Base-by-base conservation (phyloP, 129 eudicot species). In the Ambrosia trifida region DNA sequence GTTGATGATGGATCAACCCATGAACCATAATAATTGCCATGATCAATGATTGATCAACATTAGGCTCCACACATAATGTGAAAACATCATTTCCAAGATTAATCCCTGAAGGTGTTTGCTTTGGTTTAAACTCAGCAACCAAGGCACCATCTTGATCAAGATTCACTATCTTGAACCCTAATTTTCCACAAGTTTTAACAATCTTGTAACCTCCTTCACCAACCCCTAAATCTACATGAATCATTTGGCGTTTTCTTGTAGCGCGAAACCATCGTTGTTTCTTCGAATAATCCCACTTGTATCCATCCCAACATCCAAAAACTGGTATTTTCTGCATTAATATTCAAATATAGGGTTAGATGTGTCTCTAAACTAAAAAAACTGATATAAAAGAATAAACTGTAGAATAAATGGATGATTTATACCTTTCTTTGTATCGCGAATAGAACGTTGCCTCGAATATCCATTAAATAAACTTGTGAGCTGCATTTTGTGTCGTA, bases 231-330 rank as follows among this genome's bases (percentile, higher is more conserved):
- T 64, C 82, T 3, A 90, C 91, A 43, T 70, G 81, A 68, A 74
- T 78, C 54, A 47, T 78, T 33, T 46, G 53, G 3, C 67, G 53
- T 65, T 56, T 72, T 57, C 85, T 66, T 33, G 81, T 77, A 28
- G 83, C 91, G 70, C 79, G 79, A 81, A 90, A 87, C 86, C 87
- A 87, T 41, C 87, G 83, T 74, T 80, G 79, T 7, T 53, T 77
- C 61, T 66, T 73, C 2, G 81, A 46, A 66, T 47, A 82, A 32
- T 33, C 79, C 71, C 87, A 83, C 30, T 75, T 83, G 19, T 78
- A 90, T 24, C 95, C 94, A 50, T 87, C 88, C 97, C 97, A 87
- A 44, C 68, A 36, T 24, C 95, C 86, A 19, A 79, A 79, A 51
- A 80, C 19, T 31, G 36, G 41, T 62, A 85, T 16, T 51, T 81